Base-by-base conservation (phyloP, 2,329 filamentous ascomycete genomes). In the Grosmannia huntii region DNA sequence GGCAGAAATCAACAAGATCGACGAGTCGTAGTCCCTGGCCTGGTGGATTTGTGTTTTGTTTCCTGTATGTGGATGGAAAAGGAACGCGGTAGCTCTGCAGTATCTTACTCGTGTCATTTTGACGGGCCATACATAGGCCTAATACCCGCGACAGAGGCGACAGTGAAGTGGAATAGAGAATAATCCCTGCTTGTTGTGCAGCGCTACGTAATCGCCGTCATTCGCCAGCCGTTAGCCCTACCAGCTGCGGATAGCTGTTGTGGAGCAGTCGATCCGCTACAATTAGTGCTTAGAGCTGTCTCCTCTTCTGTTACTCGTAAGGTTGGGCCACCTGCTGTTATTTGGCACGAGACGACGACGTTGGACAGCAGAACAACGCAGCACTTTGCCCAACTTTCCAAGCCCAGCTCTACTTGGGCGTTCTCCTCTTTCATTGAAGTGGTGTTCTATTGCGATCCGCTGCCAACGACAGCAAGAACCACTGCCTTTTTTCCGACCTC, bases 1-100 rank as follows among this genome's bases (percentile, higher is more conserved):
- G 65, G 82, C 82, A 4, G 91, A 96, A 70, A 88, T 96, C 60
- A 82, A 87, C 63, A 95, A 95, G 78, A 96, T 96, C 70, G 86
- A 88, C 60, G 79, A 82, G 67, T 76, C 72, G 54, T 83, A 53
- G 21, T 49, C n/a, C 9, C 51, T n/a, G 4, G 19, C 19, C 1
- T 27, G n/a, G 44, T 23, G 44, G 19, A 14, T 46, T 9, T 21
- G 16, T 46, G 16, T 46, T 48, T 48, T 48, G 10, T 5, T 19
- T 12, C 4, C 21, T 25, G 49, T 11, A 11, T 16, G 21, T 7
- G 27, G 27, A 27, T n/a, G 27, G 14, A 21, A 21, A 19, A 25
- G 50, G 19, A 52, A n/a, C 3, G 50, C 28, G 50, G 28, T 14
- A 16, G 23, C 25, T 28, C 48, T 50, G 48, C 31, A 50, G 48